Evolutionary conservation across 257 asterid genomes (phyloP).

Genomic region (Solanum pinnatisectum): DNA sequence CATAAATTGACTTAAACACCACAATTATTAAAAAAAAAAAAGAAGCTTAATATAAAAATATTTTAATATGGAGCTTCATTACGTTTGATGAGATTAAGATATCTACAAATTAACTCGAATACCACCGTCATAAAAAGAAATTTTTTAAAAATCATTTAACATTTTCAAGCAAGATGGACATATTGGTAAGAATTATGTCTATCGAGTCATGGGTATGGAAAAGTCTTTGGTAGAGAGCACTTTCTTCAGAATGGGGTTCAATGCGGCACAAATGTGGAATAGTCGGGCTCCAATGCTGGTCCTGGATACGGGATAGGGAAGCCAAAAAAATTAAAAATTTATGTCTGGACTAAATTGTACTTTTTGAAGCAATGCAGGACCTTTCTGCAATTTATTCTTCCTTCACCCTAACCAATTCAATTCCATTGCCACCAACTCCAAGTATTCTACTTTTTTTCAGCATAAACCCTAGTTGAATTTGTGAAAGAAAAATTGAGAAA

Average conservation of each 20-base stretch:
- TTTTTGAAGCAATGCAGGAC: background rate
- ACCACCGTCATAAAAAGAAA: accelerated
- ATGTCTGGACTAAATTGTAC: background rate
- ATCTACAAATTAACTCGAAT: accelerated
- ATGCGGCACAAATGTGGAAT: too few relatives aligned
- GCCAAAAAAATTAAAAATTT: too few relatives aligned
- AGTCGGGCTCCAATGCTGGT: too few relatives aligned
- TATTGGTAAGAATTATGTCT: background rate
- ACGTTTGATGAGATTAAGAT: background rate
- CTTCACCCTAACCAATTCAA: background rate
- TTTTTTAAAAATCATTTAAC: too few relatives aligned
- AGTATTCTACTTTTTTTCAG: background rate
- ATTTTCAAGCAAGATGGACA: background rate
- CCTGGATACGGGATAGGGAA: background rate
- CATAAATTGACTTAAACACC: background rate
- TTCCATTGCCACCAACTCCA: background rate
- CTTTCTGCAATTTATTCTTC: background rate
- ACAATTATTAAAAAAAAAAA: too few relatives aligned
- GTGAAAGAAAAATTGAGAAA: background rate
- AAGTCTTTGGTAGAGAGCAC: too few relatives aligned
- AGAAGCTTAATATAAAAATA: background rate
- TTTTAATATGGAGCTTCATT: background rate
- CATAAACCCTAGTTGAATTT: background rate
- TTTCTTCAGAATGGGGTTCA: too few relatives aligned
- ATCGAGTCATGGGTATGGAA: too few relatives aligned